phyloP scores from a whole-genome alignment of 257 asterid species.

The Forsythia viridissima region DNA sequence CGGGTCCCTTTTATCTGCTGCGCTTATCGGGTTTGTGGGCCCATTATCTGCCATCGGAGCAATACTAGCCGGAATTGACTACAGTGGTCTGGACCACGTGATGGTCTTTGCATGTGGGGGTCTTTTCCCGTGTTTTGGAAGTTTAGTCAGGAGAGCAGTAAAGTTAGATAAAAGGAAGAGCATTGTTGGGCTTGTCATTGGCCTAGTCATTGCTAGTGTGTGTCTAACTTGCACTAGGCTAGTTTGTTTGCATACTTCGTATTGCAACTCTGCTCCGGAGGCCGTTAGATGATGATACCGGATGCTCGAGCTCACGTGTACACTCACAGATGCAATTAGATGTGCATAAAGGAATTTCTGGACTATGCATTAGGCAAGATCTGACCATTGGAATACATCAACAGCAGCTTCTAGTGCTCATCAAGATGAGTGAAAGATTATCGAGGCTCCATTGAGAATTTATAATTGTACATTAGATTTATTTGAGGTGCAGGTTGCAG shows the following conservation, averaged over 20 bases:
- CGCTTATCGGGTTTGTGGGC: slow-evolving; percentile 74
- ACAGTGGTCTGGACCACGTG: slow-evolving; percentile 82
- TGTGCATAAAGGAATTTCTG: not conserved
- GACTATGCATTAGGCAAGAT: not conserved
- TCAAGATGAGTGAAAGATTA: not conserved
- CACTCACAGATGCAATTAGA: not conserved
- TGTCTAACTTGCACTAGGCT: slow-evolving; percentile 80
- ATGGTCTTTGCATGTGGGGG: slow-evolving; percentile 94
- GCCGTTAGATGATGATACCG: slow-evolving; percentile 71
- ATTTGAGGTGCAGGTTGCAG: not conserved
- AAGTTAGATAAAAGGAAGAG: slow-evolving; percentile 68
- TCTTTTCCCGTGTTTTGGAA: slow-evolving; percentile 81
- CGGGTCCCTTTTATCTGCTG: slow-evolving; percentile 73
- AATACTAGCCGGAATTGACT: slow-evolving; percentile 85
- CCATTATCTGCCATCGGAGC: slow-evolving; percentile 90
- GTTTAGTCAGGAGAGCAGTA: slow-evolving; percentile 63
- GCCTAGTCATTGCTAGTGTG: slow-evolving; percentile 55
- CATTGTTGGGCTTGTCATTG: slow-evolving; percentile 58
- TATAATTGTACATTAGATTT: not conserved
- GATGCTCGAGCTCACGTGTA: not conserved
- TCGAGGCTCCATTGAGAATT: not conserved
- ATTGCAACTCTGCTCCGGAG: slow-evolving; percentile 99
- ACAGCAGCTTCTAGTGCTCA: not conserved
- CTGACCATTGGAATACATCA: not conserved
- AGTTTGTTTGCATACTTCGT: slow-evolving; percentile 93